phyloP scores from a whole-genome alignment of 345 rosid species.

The Arabidopsis suecica region DNA sequence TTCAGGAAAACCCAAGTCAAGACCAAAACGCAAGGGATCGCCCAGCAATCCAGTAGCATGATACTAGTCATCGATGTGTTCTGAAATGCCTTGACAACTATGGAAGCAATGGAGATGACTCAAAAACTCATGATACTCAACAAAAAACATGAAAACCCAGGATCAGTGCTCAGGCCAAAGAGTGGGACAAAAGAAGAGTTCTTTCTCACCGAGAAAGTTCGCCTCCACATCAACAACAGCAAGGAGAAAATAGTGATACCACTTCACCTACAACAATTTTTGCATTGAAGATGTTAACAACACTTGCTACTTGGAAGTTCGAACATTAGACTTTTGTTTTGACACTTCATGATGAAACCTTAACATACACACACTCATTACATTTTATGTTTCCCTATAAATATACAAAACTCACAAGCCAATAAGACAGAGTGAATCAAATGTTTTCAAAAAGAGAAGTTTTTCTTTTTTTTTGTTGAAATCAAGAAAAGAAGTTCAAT shows the following conservation, averaged over 20 bases:
- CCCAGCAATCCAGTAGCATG: constrained; percentile 96
- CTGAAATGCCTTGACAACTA: constrained; percentile 96
- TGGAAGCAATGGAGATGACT: constrained; percentile 20
- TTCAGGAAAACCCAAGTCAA: constrained; percentile 80
- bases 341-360: background rate
- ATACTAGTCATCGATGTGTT: constrained; percentile 86
- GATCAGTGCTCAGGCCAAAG: background rate
- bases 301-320: background rate
- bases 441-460: constrained; percentile 2
- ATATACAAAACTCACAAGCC: background rate
- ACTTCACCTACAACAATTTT: constrained; percentile 71
- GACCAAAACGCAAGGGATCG: constrained; percentile 85
- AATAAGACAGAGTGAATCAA: background rate
- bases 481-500: background rate
- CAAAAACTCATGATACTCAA: constrained; percentile 20
- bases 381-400: background rate
- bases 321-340: background rate
- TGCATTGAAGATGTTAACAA: constrained; percentile 19
- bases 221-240: constrained; percentile 85
- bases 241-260: constrained; percentile 81
- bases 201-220: constrained; percentile 75
- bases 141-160: background rate
- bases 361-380: background rate
- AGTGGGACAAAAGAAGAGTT: background rate
- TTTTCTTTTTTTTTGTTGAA: too few relatives aligned